A percentile compares a stretch with the other conserved stretches of the same genome.
Evolutionary conservation across 768 basidiomycete species (phyloP).

Genomic region (Hemileccinum rubropunctum): DNA sequence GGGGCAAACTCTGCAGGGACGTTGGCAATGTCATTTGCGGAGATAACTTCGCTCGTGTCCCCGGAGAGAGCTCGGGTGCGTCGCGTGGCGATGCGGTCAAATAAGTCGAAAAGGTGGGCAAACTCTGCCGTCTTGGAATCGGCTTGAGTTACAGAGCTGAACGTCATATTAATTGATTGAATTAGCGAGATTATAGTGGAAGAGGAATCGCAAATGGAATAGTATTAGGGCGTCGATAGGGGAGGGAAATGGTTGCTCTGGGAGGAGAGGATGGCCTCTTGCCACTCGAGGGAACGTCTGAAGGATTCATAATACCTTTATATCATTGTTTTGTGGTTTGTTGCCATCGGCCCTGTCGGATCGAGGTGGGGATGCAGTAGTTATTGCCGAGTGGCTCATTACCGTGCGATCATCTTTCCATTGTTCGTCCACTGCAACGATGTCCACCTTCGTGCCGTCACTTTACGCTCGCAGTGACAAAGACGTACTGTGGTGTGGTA

Average conservation of each 20-base stretch:
- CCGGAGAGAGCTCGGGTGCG: slow-evolving; percentile 31
- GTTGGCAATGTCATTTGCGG: slow-evolving; percentile 30
- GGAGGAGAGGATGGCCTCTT: slow-evolving; percentile 1
- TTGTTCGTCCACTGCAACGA: no score
- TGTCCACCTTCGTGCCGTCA: background rate
- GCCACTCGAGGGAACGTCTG: background rate
- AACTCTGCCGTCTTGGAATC: slow-evolving; percentile 49
- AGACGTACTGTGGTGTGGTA: background rate
- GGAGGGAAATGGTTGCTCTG: background rate
- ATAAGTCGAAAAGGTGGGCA: slow-evolving; percentile 50
- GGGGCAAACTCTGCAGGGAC: slow-evolving; percentile 29
- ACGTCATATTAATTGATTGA: slow-evolving; percentile 17
- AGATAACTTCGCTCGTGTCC: slow-evolving; percentile 17
- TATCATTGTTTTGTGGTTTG: slow-evolving; percentile 18
- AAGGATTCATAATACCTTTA: slow-evolving; percentile 10
- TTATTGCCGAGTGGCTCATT: no score
- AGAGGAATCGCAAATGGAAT: background rate
- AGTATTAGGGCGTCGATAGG: background rate
- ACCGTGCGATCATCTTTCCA: no score
- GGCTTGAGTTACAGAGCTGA: slow-evolving; percentile 19
- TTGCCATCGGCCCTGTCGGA: background rate
- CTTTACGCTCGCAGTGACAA: background rate
- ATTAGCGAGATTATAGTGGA: slow-evolving; percentile 1
- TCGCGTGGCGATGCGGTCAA: slow-evolving; percentile 50
- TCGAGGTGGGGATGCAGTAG: no score